Percentiles rank a stretch among this genome's conserved stretches.
These are phyloP conservation scores for Amaranthus cruentus DNA, from an alignment of 148 eudicot genomes.

Conservation along the genomic window DNA sequence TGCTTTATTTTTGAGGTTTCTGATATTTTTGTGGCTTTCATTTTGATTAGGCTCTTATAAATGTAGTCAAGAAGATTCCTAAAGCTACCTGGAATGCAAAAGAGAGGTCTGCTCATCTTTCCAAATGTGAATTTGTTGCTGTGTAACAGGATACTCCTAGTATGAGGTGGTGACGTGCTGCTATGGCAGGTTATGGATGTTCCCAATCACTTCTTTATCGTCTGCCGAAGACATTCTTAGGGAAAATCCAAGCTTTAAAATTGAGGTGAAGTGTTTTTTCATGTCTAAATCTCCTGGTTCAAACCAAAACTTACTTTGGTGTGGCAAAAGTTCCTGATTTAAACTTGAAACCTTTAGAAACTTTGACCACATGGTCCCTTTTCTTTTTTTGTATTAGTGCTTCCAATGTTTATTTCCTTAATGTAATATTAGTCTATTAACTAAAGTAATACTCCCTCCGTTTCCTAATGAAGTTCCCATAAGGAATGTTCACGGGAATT, in stretches of 20 bases:
- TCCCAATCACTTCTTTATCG: slow-evolving; percentile 66
- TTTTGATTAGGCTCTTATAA: slow-evolving; percentile 50
- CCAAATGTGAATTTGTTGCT: background rate
- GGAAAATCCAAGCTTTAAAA: slow-evolving; percentile 42
- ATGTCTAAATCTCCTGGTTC: background rate
- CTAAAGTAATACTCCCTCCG: background rate
- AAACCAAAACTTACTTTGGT: background rate
- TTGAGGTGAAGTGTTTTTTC: slow-evolving; percentile 51
- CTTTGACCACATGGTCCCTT: background rate
- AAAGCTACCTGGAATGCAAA: slow-evolving; percentile 84
- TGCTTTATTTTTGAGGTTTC: slow-evolving; percentile 7
- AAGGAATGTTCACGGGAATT: no score
- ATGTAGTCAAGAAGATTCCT: slow-evolving; percentile 67
- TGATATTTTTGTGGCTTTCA: slow-evolving; percentile 11
- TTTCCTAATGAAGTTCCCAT: no score
- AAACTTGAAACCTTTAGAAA: background rate
- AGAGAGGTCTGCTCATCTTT: slow-evolving; percentile 58
- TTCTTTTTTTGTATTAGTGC: background rate
- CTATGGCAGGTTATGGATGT: slow-evolving; percentile 74
- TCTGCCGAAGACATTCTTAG: slow-evolving; percentile 63
- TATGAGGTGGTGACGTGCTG: slow-evolving; percentile 11
- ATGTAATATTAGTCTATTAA: background rate
- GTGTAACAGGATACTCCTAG: background rate
- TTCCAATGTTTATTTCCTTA: background rate
- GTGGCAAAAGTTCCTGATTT: background rate